phyloP scores from a whole-genome alignment of 1,284 basidiomycete genomes.

The Mycena citricolor region DNA sequence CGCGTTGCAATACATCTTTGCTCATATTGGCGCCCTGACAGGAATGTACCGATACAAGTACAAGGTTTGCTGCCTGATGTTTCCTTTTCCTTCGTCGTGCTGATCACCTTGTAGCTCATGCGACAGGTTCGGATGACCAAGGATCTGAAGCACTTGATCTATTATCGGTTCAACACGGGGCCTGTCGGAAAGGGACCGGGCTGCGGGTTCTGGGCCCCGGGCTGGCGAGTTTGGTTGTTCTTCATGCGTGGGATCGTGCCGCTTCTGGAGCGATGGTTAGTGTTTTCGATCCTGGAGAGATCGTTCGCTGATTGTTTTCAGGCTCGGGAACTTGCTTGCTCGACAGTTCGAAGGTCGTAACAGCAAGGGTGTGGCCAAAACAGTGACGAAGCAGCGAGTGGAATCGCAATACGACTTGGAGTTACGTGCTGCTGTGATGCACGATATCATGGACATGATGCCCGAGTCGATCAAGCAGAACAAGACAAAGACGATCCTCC shows the following conservation, averaged over 20 bases:
- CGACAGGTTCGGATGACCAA: slow-evolving; percentile 99
- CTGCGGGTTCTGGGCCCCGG: slow-evolving; percentile 99
- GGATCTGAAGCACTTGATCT: slow-evolving; percentile 97
- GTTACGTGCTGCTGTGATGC: slow-evolving; percentile 97
- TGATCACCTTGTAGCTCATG: slow-evolving; percentile 69
- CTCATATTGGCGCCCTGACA: slow-evolving; percentile 95
- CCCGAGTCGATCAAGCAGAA: slow-evolving; percentile 99
- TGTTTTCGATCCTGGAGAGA: too few species aligned
- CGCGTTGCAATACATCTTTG: slow-evolving; percentile 97
- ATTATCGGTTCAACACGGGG: slow-evolving; percentile 99
- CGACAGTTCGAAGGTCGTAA: slow-evolving; percentile 98
- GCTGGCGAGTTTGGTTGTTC: slow-evolving; percentile 99
- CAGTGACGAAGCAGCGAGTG: slow-evolving; percentile 98
- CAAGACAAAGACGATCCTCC: slow-evolving; percentile 98
- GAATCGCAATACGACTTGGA: slow-evolving; percentile 99
- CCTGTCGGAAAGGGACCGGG: slow-evolving; percentile 99
- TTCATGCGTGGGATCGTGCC: slow-evolving; percentile 99
- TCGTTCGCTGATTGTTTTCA: slow-evolving; percentile 29
- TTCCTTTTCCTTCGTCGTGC: background rate
- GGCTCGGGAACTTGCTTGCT: slow-evolving; percentile 95
- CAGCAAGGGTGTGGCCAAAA: slow-evolving; percentile 93
- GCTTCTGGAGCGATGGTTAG: slow-evolving; percentile 88
- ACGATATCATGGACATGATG: slow-evolving; percentile 99
- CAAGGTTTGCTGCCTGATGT: slow-evolving; percentile 56
- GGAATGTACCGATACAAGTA: slow-evolving; percentile 99